Evolutionary conservation across 345 rosid genomes (phyloP).

Genomic region (Gossypium longicalyx): DNA sequence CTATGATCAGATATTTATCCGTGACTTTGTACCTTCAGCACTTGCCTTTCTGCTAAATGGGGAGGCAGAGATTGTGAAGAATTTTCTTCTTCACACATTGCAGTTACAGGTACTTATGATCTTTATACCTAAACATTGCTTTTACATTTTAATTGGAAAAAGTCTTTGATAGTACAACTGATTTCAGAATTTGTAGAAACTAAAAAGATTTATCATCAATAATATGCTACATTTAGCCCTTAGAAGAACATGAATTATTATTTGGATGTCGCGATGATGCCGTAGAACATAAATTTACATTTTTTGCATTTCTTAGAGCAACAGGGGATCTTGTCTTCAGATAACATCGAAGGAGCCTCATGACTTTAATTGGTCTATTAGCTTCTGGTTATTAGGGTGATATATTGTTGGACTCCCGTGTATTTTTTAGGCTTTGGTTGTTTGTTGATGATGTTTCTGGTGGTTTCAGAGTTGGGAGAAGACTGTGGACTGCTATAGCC

Average conservation of each 20-base stretch:
- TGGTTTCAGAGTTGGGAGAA: slow-evolving; percentile 92
- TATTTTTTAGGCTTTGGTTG: background rate
- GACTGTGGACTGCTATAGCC: slow-evolving; percentile 95
- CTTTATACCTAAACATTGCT: background rate
- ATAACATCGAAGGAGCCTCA: background rate
- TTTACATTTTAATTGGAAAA: background rate
- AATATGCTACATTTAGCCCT: background rate
- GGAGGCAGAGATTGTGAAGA: slow-evolving; percentile 82
- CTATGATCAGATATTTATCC: slow-evolving; percentile 93
- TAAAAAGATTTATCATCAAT: background rate
- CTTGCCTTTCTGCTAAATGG: slow-evolving; percentile 86
- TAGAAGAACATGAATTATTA: background rate
- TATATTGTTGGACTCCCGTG: background rate
- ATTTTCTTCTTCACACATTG: slow-evolving; percentile 86
- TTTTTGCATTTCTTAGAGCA: background rate
- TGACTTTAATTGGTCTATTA: background rate
- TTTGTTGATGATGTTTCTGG: slow-evolving; percentile 9
- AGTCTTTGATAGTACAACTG: background rate
- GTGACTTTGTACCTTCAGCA: slow-evolving; percentile 96
- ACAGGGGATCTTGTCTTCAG: background rate
- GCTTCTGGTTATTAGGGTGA: background rate
- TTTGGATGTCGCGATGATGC: background rate
- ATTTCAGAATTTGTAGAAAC: background rate
- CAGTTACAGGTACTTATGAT: slow-evolving; percentile 72
- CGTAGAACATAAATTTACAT: background rate